Evolutionary conservation across 345 rosid species (phyloP), one percentile per base, ranked within the genome.

Genomic region (Boechera divaricarpa): DNA sequence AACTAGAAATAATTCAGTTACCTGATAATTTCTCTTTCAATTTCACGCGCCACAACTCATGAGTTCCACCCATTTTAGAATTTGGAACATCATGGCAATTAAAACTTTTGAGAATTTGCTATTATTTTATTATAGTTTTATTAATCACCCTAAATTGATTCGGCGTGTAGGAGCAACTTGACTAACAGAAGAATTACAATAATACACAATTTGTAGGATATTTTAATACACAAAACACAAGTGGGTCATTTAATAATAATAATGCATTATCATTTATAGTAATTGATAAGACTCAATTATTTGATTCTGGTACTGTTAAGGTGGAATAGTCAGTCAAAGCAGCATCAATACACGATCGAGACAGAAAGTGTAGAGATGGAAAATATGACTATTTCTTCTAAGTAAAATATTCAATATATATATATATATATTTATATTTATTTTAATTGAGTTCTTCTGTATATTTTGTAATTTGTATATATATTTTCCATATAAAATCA

Each of bases 241-340:
- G 69, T 72, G 77, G 77, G 69, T 16, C 63, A 24, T 41, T 72
- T 39, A 29, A 67, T 35, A 41, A 49, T 31, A 28, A 78, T 10
- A 32, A 72, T 57, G 42, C 60, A 33, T 55, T 33, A 55, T 56
- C 44, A 70, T 70, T 55, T 16, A 39, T 57, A 0, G 24, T 48
- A 63, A 63, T 70, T 56, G 29, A 41, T 58, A 0, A 63, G 21
- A 51, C 69, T 78, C 69, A 78, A 78, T 66, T 72, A 78, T 72
- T 78, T 63, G 74, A 59, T 67, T 44, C 2, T 42, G 26, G 28
- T 62, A 36, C 53, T 39, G 21, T 59, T 76, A 39, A 3, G 4
- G 69, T 69, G 57, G 58, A 69, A 53, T 15, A 42, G 59, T 68
- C 69, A 45, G 62, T 70, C 65, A 51, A 58, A 31, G 31, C 48